A percentile compares a stretch with the other conserved stretches of the same genome.
Evolutionary conservation across 441 rosid species (phyloP).

Genomic region (Gossypium davidsonii): DNA sequence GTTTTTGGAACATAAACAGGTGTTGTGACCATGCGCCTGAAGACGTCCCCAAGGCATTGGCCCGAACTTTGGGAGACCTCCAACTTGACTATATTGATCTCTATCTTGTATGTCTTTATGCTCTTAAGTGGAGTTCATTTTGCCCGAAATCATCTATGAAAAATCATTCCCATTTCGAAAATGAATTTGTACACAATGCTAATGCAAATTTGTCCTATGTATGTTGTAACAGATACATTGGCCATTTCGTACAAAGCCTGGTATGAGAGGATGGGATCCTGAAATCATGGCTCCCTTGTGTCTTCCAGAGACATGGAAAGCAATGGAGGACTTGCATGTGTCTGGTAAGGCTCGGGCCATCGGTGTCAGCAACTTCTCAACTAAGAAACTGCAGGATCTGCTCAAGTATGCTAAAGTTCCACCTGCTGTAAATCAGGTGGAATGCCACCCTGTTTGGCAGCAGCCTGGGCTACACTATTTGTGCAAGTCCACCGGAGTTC

Average conservation of each 20-base stretch:
- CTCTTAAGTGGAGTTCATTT: background rate
- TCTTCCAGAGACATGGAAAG: conserved; percentile 47
- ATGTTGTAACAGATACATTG: conserved; percentile 17
- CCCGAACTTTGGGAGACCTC: conserved; percentile 34
- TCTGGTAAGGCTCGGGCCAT: conserved; percentile 39
- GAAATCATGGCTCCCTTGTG: conserved; percentile 37
- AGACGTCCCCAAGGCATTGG: conserved; percentile 42
- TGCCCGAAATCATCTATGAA: background rate
- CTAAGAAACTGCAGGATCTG: conserved; percentile 43
- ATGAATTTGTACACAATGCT: background rate
- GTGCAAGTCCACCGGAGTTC: conserved; percentile 51
- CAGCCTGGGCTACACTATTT: conserved; percentile 41
- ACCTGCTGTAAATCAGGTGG: conserved; percentile 58
- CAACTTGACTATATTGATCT: conserved; percentile 49
- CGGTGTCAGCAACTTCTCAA: conserved; percentile 47
- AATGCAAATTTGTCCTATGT: background rate
- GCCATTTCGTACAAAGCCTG: conserved; percentile 21
- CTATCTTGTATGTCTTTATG: conserved; percentile 34
- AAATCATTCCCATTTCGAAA: background rate
- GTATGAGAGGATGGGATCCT: conserved; percentile 29
- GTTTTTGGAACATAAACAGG: conserved; percentile 25
- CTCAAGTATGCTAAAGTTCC: conserved; percentile 34
- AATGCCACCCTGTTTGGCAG: conserved; percentile 58
- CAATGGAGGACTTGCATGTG: conserved; percentile 44
- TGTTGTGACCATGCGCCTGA: conserved; percentile 43